These are phyloP conservation scores for Gaeumannomyces tritici DNA, from an alignment of 2,329 filamentous ascomycete species.

Conservation along the genomic window DNA sequence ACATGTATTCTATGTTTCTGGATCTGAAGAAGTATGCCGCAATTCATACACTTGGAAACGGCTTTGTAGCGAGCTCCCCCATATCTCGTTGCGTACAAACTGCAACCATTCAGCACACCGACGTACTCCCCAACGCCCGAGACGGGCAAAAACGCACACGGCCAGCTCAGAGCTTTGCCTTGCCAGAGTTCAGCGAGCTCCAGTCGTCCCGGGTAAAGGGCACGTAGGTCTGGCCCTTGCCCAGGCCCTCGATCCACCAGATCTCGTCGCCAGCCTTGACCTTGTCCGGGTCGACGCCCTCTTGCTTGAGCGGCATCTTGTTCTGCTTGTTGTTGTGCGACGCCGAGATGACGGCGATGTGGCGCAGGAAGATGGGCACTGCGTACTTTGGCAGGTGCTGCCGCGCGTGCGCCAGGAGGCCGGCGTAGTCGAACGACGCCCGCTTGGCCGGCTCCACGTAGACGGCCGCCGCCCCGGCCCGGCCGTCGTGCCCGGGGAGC, in stretches of 20 bases:
- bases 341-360: slow-evolving; percentile 47
- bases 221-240: slow-evolving; percentile 44
- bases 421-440: slow-evolving; percentile 46
- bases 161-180: slow-evolving; percentile 15
- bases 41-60: not conserved
- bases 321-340: slow-evolving; percentile 77
- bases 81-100: not conserved
- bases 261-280: slow-evolving; percentile 30
- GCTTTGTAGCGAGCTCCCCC: not conserved
- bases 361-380: slow-evolving; percentile 62
- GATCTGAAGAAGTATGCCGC: not conserved
- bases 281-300: slow-evolving; percentile 52
- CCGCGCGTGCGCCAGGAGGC: slow-evolving; percentile 47
- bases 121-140: no score
- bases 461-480: slow-evolving; percentile 58
- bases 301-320: slow-evolving; percentile 58
- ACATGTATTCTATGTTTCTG: not conserved
- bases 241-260: slow-evolving; percentile 48
- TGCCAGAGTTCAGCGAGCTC: slow-evolving; percentile 25
- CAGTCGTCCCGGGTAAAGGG: slow-evolving; percentile 51
- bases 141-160: not conserved
- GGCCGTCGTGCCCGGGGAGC: slow-evolving; percentile 72
- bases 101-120: not conserved
- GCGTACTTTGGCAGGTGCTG: slow-evolving; percentile 61
- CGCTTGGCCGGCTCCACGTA: slow-evolving; percentile 9